phyloP scores from a whole-genome alignment of 1,139 yeast species.

The Zygosaccharomyces pseudobailii region DNA sequence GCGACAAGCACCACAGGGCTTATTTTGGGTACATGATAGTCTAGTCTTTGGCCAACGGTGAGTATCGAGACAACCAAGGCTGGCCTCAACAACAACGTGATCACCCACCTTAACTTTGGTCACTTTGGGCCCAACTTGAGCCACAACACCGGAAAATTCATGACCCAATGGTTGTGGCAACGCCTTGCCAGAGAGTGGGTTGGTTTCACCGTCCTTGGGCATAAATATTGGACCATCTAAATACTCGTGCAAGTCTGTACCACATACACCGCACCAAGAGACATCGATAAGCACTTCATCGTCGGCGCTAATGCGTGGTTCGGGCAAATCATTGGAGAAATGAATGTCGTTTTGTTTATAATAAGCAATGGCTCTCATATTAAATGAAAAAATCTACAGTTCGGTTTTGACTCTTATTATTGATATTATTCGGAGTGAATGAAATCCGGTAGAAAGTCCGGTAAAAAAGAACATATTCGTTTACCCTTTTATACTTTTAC shows the following conservation, averaged over 20 bases:
- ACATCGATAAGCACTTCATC: conserved; percentile 44
- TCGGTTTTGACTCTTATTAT: not conserved
- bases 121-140: conserved; percentile 37
- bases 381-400: not conserved
- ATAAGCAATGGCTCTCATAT: conserved; percentile 45
- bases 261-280: conserved; percentile 49
- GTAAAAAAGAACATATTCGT: not conserved
- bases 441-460: not conserved
- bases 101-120: conserved; percentile 37
- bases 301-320: conserved; percentile 36
- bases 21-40: conserved; percentile 19
- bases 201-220: conserved; percentile 31
- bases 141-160: conserved; percentile 44
- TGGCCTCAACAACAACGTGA: conserved; percentile 48
- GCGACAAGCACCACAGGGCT: conserved; percentile 42
- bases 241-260: conserved; percentile 47
- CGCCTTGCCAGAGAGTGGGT: conserved; percentile 34
- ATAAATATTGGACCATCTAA: conserved; percentile 47
- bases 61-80: conserved; percentile 46
- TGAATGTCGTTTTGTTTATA: conserved; percentile 41
- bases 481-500: not conserved
- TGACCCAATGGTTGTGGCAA: conserved; percentile 51
- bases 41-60: conserved; percentile 11
- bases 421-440: not conserved
- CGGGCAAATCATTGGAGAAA: conserved; percentile 35